Conservation (phyloP, 2,329 filamentous ascomycete species). For the Aspergillus sp. region DNA sequence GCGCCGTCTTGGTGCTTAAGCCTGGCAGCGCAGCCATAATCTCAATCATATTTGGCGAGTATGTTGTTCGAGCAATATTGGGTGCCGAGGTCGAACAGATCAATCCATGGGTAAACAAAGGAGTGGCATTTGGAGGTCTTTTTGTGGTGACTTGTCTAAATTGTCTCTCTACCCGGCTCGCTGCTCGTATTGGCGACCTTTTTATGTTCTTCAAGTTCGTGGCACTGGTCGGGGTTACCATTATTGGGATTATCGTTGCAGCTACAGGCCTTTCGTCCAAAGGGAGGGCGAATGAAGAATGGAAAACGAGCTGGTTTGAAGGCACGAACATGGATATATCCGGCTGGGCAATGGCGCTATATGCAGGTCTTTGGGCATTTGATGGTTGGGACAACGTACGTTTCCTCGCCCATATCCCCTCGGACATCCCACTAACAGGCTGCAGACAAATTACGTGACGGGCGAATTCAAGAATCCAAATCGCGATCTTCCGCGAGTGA, state of each 20-base stretch:
- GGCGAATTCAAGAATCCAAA: conserved; percentile 92
- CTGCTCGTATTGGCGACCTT: conserved; percentile 81
- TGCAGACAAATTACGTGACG: conserved; percentile 91
- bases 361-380: conserved; percentile 95
- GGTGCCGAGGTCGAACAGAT: conserved; percentile 81
- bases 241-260: conserved; percentile 87
- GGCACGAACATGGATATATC: conserved; percentile 77
- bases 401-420: not conserved
- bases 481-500: conserved; percentile 87
- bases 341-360: conserved; percentile 89
- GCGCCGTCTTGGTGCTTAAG: conserved; percentile 88
- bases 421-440: not conserved
- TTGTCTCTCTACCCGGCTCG: conserved; percentile 84
- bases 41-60: conserved; percentile 96
- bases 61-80: conserved; percentile 82
- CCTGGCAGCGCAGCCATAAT: conserved; percentile 93
- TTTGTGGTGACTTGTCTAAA: conserved; percentile 79
- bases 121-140: conserved; percentile 75
- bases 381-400: conserved; percentile 97
- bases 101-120: conserved; percentile 87
- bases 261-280: conserved; percentile 77
- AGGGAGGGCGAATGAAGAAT: conserved; percentile 74
- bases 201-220: conserved; percentile 98
- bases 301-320: conserved; percentile 90
- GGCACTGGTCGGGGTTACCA: conserved; percentile 79